Conservation (phyloP, 306 rosid species). For the Quercus agrifolia region DNA sequence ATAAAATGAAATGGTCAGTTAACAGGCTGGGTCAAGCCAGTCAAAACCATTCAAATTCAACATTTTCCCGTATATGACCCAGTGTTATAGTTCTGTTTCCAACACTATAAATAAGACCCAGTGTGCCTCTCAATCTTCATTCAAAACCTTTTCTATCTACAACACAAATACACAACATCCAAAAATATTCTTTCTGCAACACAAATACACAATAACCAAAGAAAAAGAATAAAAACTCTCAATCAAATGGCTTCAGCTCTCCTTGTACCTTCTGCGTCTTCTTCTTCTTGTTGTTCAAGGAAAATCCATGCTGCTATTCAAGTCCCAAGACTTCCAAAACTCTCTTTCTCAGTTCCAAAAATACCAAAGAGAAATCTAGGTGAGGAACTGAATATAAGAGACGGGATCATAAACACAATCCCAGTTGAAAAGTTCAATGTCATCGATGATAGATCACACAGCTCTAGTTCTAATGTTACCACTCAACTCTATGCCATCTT, state of each 20-base stretch:
- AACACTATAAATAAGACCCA: slow-evolving; percentile 11
- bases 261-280: slow-evolving; percentile 18
- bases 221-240: background rate
- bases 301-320: slow-evolving; percentile 45
- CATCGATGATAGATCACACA: background rate
- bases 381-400: slow-evolving; percentile 26
- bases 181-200: background rate
- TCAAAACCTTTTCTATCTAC: background rate
- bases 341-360: slow-evolving; percentile 18
- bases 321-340: slow-evolving; percentile 41
- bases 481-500: slow-evolving; percentile 47
- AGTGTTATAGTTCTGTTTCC: no score
- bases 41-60: background rate
- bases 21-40: background rate
- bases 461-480: background rate
- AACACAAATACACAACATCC: background rate
- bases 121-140: background rate
- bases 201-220: background rate
- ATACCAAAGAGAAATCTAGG: slow-evolving; percentile 32
- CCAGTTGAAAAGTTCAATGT: slow-evolving; percentile 2
- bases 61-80: slow-evolving; percentile 30
- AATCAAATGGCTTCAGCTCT: slow-evolving; percentile 43
- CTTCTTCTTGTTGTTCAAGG: slow-evolving; percentile 24
- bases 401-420: slow-evolving; percentile 29
- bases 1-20: slow-evolving; percentile 13